A percentile compares a stretch with the other conserved stretches of the same genome.
phyloP scores from a whole-genome alignment of 352 stramenopile genomes.

The Pythium apleroticum region DNA sequence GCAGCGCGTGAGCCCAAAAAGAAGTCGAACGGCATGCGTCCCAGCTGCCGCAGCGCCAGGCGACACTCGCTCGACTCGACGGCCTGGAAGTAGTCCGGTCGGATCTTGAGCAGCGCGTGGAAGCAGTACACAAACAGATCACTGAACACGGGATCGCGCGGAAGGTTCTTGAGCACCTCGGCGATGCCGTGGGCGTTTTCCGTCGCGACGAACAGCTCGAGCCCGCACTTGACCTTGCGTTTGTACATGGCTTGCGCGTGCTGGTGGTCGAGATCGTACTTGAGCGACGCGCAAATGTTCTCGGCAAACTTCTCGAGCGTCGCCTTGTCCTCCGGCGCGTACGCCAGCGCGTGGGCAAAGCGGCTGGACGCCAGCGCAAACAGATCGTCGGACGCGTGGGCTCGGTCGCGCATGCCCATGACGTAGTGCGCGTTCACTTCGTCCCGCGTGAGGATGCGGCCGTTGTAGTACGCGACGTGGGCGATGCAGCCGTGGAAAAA shows the following conservation, averaged over 20 bases:
- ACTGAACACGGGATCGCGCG: constrained; percentile 67
- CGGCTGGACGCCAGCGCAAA: constrained; percentile 69
- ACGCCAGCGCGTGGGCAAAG: constrained; percentile 66
- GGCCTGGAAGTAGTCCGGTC: constrained; percentile 61
- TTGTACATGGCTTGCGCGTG: constrained; percentile 75
- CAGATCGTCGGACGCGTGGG: constrained; percentile 68
- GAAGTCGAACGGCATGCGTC: constrained; percentile 63
- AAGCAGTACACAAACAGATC: constrained; percentile 80
- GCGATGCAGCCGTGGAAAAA: constrained; percentile 85
- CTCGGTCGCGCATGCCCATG: constrained; percentile 57
- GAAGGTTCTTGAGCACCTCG: constrained; percentile 83
- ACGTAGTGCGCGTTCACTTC: constrained; percentile 78
- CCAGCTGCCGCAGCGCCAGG: constrained; percentile 47
- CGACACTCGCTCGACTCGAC: constrained; percentile 48
- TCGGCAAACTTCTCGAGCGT: constrained; percentile 76
- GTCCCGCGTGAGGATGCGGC: constrained; percentile 52
- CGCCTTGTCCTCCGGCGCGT: constrained; percentile 53
- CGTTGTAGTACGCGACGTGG: constrained; percentile 86
- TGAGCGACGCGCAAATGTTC: constrained; percentile 79
- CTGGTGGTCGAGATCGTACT: constrained; percentile 77
- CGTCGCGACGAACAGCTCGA: constrained; percentile 55
- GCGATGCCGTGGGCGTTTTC: constrained; percentile 73
- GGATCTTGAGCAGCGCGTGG: constrained; percentile 45
- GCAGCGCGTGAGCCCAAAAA: constrained; percentile 61
- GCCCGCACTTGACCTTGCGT: constrained; percentile 67